Evolutionary conservation across 495 filamentous ascomycete genomes (phyloP), one percentile per base, ranked within the genome.

Genomic region (Jackrogersella multiformis): DNA sequence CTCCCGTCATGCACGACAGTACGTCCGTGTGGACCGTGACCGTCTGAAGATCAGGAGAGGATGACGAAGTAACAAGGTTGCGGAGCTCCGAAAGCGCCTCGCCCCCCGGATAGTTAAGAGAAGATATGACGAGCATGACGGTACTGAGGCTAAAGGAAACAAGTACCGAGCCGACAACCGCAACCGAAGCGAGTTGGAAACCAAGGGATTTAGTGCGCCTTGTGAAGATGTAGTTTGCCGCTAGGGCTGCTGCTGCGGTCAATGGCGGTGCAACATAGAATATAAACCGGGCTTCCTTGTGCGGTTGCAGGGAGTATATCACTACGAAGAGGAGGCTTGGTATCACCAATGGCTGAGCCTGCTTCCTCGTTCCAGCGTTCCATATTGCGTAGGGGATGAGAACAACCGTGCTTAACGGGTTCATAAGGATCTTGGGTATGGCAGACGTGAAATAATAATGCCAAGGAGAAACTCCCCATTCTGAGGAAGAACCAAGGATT

Each of bases 241-340:
- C 88, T 1, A 92, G 80, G 0, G 93, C 88, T 6, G 93, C 89
- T 16, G 87, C 83, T 4, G 91, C 90, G 0, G 95, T 97, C 4
- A 97, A 78, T 0, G 87, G 80, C 0, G 96, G 96, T 41, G 96
- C 82, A 67, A 87, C 81, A 78, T 98, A 98, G 61, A 98, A 82
- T 66, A 99, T 90, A 80, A 99, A 99, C 16, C 95, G 90, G 80
- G 92, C 91, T 78, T 99, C 95, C 75, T 99, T 99, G 77, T 99
- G 95, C 3, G 95, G 94, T 42, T 96, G 89, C 5, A 84, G 46
- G 46, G 91, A 94, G 79, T 97, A 99, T 35, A 95, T 74, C 0
- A 84, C 83, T 5, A 95, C 81, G 69, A 96, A 99, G 16, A 83
- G 71, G 2, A 95, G 36, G 3, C 84, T 82, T 0, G 96, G 93